Evolutionary conservation across 176 grass and related monocot genomes (phyloP), one percentile per base, ranked within the genome.

Genomic region (Rhipidocladum racemiflorum): DNA sequence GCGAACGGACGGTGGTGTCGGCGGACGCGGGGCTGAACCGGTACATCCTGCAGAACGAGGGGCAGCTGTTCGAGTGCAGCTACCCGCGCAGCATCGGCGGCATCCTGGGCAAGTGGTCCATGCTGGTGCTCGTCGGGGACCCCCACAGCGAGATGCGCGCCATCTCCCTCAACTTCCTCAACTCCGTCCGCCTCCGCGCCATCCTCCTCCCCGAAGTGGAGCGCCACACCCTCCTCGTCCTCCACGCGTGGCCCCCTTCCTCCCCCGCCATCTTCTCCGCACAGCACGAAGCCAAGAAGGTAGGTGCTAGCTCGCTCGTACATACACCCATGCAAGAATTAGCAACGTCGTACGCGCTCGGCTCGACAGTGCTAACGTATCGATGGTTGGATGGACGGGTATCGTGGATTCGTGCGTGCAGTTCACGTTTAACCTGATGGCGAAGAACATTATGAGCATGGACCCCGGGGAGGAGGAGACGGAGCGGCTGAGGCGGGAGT

Each of bases 401-500:
- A n/a, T n/a, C n/a, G n/a, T n/a, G n/a, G 24, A 0, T 70, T 35
- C 30, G 70, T 64, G 74, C 76, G 61, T 82, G 86, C 89, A 98
- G 95, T 95, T 95, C 79, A 98, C 95, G 72, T 98, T 98, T 79
- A 95, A 91, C 75, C 83, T 98, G 90, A 98, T 95, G 95, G 95
- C 92, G 7, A 98, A 93, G 90, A 98, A 95, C 81, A 95, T 98
- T 84, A 91, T 98, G 87, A 98, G 90, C 84, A 95, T 98, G 90
- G 87, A 93, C 83, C 92, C 88, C 1, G 85, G 85, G 29, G 86
- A 93, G 51, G 84, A 84, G 17, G 92, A 98, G 84, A 93, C 95
- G 45, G 92, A 98, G 86, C 86, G 63, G 75, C 87, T 98, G 88
- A 56, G 95, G 62, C 68, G 30, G 38, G 92, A 95, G 85, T 95